Base-by-base conservation (phyloP, 1,284 basidiomycete genomes). In the Heterobasidion parviporum region DNA sequence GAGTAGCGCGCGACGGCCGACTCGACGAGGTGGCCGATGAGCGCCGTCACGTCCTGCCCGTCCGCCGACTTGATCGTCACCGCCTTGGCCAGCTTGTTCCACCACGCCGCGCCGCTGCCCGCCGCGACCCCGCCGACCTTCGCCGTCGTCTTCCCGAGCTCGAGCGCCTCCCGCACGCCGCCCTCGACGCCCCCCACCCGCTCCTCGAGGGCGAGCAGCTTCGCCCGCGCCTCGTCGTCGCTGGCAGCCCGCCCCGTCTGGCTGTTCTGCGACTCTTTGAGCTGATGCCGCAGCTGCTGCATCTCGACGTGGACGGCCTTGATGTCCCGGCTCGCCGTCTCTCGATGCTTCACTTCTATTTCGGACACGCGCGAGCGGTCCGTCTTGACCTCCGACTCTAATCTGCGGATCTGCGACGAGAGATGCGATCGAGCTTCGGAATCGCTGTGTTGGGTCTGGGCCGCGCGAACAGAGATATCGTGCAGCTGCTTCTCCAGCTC, bases 1-100 rank as follows among this genome's bases (percentile, higher is more conserved):
- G 26, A 26, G 26, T 26, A 26, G 26, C 26, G 26, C 26, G 26
- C 26, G 2, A 96, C 77, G 0, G 84, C 81, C 35, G 75, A 71
- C 60, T 93, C 85, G 64, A 97, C 89, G 47, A 96, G 77, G 20
- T 82, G 76, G 33, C 75, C 76, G 58, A 97, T 82, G 54, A 92
- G 73, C 12, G 76, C 72, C 0, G 85, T 85, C 52, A 94, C 76
- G 64, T 94, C 89, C 56, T 86, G 81, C 1, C 90, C 90, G 59
- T 91, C 86, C 18, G 78, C 70, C 2, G 86, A 80, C 66, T 87
- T 90, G 76, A 92, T 85, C 8, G 74, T 84, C 53, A 90, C 61
- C 4, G 73, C 74, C 52, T 67, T 58, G 55, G 72, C 72, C 26
- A 81, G 64, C 64, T 82, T 82, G 66, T 72, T 75, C 81, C 82